phyloP scores from a whole-genome alignment of 2,329 filamentous ascomycete species.

The Botrytis hyacinthi region DNA sequence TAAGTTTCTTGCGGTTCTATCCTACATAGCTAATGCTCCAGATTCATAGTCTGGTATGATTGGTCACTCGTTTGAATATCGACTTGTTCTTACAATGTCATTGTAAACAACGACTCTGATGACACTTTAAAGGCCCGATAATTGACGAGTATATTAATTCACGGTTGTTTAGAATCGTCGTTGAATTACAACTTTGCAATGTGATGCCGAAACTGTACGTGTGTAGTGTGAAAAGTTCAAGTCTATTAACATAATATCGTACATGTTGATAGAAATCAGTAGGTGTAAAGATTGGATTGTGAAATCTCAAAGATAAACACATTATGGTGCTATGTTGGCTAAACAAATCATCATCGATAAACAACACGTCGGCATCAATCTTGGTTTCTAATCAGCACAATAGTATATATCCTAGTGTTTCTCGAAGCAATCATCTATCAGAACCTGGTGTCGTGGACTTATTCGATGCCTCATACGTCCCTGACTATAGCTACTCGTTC shows the following conservation, averaged over 20 bases:
- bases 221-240: neutral
- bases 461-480: neutral
- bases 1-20: too few species aligned
- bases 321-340: neutral
- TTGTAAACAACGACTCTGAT: neutral
- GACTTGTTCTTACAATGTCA: neutral
- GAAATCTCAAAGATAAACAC: neutral
- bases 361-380: neutral
- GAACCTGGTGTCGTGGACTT: neutral
- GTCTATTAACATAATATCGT: neutral
- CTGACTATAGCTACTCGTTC: neutral
- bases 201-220: neutral
- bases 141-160: neutral
- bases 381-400: neutral
- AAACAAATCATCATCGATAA: neutral
- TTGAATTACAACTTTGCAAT: neutral
- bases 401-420: neutral
- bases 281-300: neutral
- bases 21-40: too few species aligned
- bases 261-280: neutral
- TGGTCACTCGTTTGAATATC: neutral
- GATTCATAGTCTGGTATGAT: neutral
- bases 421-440: neutral
- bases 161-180: neutral
- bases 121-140: neutral